phyloP scores from a whole-genome alignment of 2,329 filamentous ascomycete species.

The Ophiocordyceps robertsii region DNA sequence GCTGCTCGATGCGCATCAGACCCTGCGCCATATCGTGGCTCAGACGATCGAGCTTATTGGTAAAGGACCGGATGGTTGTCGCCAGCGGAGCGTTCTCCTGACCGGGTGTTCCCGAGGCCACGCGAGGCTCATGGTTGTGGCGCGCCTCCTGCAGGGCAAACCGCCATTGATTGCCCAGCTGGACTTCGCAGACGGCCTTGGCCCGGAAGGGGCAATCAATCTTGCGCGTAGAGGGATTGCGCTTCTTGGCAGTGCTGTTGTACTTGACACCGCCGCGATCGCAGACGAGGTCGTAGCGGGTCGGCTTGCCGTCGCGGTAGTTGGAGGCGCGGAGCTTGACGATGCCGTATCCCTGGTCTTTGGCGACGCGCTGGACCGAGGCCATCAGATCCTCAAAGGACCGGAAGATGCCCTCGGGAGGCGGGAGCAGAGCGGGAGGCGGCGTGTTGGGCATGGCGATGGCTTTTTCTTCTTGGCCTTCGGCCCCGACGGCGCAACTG shows the following conservation, averaged over 20 bases:
- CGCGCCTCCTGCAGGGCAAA: constrained; percentile 46
- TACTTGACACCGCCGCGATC: constrained; percentile 52
- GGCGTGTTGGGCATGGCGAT: constrained; percentile 33
- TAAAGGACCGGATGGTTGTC: constrained; percentile 43
- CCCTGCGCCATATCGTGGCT: constrained; percentile 41
- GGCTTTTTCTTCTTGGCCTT: constrained; percentile 6
- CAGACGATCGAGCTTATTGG: constrained; percentile 46
- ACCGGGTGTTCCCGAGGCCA: constrained; percentile 37
- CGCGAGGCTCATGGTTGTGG: constrained; percentile 48
- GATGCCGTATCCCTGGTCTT: constrained; percentile 49
- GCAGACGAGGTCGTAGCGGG: constrained; percentile 49
- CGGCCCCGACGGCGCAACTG: constrained; percentile 16
- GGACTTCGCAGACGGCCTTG: constrained; percentile 50
- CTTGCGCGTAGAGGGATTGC: constrained; percentile 49
- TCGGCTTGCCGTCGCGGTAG: constrained; percentile 49
- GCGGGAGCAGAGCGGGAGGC: constrained; percentile 34
- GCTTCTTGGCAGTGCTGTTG: constrained; percentile 51
- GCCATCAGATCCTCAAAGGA: constrained; percentile 45
- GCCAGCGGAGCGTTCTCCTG: constrained; percentile 45
- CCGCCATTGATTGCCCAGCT: constrained; percentile 50
- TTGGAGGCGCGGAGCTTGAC: constrained; percentile 51
- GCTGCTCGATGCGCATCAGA: constrained; percentile 34
- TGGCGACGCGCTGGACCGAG: constrained; percentile 44
- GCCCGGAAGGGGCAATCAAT: constrained; percentile 51
- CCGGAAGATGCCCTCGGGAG: constrained; percentile 46